Evolutionary conservation across 2,329 filamentous ascomycete species (phyloP), one percentile per base, ranked within the genome.

Genomic region (Hymenoscyphus fructigenus): DNA sequence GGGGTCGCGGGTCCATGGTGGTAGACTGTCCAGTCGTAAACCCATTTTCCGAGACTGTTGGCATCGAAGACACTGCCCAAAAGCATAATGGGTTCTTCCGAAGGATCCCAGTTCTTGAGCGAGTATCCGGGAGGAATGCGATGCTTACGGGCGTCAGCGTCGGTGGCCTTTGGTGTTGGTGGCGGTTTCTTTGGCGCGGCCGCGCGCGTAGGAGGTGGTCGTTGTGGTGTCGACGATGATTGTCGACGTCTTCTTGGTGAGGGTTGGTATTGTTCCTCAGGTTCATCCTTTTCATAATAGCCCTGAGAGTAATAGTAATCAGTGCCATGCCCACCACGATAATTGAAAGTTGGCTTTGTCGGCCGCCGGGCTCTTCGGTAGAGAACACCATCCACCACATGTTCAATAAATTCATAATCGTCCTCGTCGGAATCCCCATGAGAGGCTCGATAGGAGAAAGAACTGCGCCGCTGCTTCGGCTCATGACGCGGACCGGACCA

Each of bases 21-120:
- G 81, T 92, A 97, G 69, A 97, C 92, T 20, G 95, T 97, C 95
- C 95, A 99, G 83, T 98, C 95, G 79, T 97, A 99, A 75, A 99
- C 96, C 95, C 95, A 99, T 80, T 97, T 97, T 75, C 95, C 95
- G 34, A 99, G 85, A 29, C 92, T 97, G 84, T 98, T 97, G 75
- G 94, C 92, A 76, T 98, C 95, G 75, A 98, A 98, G 64, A 98
- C 95, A 75, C 92, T 96, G 60, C 95, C 95, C 26, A 98, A 85
- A 29, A 99, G 86, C 76, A 97, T 89, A 76, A 99, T 97, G 60
- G 95, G 95, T 71, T 93, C 88, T 81, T 98, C 94, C 32, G 87
- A 88, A 0, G 94, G 94, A 76, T 99, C 95, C 95, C 95, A 98
- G 82, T 98, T 96, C 84, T 98, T 98, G 76, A 94, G 88, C 29